A percentile compares a stretch with the other conserved stretches of the same genome.
Evolutionary conservation across 768 basidiomycete species (phyloP).

Genomic region (Boletus subcaerulescens): DNA sequence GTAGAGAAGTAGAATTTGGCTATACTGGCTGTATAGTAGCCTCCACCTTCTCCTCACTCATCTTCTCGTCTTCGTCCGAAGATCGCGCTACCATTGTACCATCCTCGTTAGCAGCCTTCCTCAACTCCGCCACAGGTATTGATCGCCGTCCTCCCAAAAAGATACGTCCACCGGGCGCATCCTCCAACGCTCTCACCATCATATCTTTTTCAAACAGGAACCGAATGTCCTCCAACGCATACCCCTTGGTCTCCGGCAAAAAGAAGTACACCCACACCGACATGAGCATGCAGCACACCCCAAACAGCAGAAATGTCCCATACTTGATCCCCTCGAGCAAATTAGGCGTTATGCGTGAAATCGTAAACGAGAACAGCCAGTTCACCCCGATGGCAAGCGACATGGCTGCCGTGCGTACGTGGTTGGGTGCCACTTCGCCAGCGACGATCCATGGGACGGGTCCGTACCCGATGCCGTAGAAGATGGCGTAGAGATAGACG

Average conservation of each 20-base stretch:
- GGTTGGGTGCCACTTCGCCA: constrained; percentile 38
- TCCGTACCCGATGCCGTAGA: constrained; percentile 35
- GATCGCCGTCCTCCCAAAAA: constrained; percentile 29
- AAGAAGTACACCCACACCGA: constrained; percentile 35
- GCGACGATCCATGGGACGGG: constrained; percentile 32
- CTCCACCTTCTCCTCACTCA: neutral
- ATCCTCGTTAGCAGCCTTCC: neutral
- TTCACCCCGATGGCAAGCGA: constrained; percentile 32
- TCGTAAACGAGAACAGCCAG: constrained; percentile 38
- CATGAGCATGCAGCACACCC: constrained; percentile 32
- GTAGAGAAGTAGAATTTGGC: too few species aligned
- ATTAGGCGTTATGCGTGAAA: constrained; percentile 38
- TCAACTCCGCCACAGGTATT: constrained; percentile 28
- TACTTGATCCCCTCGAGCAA: constrained; percentile 32
- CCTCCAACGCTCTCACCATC: constrained; percentile 32
- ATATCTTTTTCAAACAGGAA: constrained; percentile 36
- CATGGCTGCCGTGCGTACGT: constrained; percentile 35
- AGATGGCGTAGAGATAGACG: constrained; percentile 38
- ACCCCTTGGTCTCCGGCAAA: constrained; percentile 41
- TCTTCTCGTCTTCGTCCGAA: neutral
- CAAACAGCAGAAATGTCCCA: constrained; percentile 35
- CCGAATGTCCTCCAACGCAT: constrained; percentile 39
- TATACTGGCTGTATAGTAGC: too few species aligned
- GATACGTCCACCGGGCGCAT: constrained; percentile 33
- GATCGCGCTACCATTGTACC: neutral